phyloP scores from a whole-genome alignment of 208 protist genomes.

The Crithidia sp. region DNA sequence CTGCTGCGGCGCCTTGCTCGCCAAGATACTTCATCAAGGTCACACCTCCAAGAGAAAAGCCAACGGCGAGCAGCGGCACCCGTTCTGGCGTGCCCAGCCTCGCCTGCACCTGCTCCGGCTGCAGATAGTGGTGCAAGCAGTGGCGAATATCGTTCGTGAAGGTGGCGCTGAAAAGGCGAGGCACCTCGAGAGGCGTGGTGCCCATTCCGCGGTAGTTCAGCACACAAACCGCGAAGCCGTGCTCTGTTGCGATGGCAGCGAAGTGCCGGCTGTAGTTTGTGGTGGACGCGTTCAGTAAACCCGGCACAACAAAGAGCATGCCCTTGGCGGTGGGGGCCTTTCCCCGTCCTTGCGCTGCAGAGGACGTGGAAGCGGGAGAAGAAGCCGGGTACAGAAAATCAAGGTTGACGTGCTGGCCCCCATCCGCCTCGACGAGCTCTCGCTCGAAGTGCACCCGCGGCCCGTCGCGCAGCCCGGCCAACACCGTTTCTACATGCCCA shows the following conservation, averaged over 20 bases:
- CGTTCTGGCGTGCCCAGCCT: slow-evolving; percentile 24
- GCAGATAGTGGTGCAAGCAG: slow-evolving; percentile 36
- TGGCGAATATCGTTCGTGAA: slow-evolving; percentile 61
- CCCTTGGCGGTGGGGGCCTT: slow-evolving; percentile 26
- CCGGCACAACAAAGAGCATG: slow-evolving; percentile 66
- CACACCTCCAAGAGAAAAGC: slow-evolving; percentile 69
- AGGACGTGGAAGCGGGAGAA: background rate
- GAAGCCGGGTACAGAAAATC: slow-evolving; percentile 40
- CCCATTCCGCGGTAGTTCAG: slow-evolving; percentile 62
- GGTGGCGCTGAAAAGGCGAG: slow-evolving; percentile 53
- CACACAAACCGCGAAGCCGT: slow-evolving; percentile 40
- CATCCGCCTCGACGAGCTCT: slow-evolving; percentile 37
- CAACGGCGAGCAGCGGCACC: slow-evolving; percentile 61
- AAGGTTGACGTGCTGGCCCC: slow-evolving; percentile 50
- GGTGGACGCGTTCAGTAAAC: slow-evolving; percentile 50
- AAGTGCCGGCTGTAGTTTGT: slow-evolving; percentile 58
- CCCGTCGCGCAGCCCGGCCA: slow-evolving; percentile 31
- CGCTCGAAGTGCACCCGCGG: slow-evolving; percentile 36
- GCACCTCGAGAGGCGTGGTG: slow-evolving; percentile 51
- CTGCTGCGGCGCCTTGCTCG: slow-evolving; percentile 46
- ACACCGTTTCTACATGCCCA: slow-evolving; percentile 55
- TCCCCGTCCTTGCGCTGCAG: background rate
- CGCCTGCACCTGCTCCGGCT: slow-evolving; percentile 30
- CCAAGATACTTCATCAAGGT: slow-evolving; percentile 65
- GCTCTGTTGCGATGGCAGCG: background rate